Evolutionary conservation across 1,284 basidiomycete genomes (phyloP).

Genomic region (Polyporus tsugae): DNA sequence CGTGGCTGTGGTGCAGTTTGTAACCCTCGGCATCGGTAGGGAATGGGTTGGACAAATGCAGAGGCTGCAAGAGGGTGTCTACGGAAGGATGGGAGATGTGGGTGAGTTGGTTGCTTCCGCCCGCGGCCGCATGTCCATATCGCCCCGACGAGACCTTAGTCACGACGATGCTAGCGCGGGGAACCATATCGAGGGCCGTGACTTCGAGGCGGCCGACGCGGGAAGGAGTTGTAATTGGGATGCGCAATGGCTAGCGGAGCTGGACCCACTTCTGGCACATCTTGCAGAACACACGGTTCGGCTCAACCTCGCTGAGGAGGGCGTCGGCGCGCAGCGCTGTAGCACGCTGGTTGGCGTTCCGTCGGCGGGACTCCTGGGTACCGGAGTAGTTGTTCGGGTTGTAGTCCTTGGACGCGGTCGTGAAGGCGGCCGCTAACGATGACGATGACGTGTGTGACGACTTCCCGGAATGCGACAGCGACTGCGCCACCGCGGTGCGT

Average conservation of each 20-base stretch:
- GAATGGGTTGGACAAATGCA: no score
- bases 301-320: slow-evolving; percentile 71
- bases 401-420: slow-evolving; percentile 53
- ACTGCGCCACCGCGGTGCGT: slow-evolving; percentile 31
- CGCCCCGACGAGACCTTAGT: no score
- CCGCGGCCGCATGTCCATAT: no score
- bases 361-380: slow-evolving; percentile 67
- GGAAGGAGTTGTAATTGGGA: no score
- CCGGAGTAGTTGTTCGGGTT: slow-evolving; percentile 56
- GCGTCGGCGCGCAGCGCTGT: slow-evolving; percentile 69
- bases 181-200: no score
- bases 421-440: slow-evolving; percentile 34
- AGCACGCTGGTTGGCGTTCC: slow-evolving; percentile 78
- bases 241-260: slow-evolving; percentile 64
- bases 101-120: no score
- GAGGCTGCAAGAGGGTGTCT: no score
- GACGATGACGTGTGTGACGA: slow-evolving; percentile 40
- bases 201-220: no score
- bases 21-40: no score
- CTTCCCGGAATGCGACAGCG: slow-evolving; percentile 21
- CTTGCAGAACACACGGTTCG: slow-evolving; percentile 76
- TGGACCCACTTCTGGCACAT: slow-evolving; percentile 83
- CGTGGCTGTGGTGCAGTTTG: no score
- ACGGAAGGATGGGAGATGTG: no score
- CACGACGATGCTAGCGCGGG: no score